A percentile compares a stretch with the other conserved stretches of the same genome.
Conservation (phyloP, 441 rosid genomes). For the Flueggea neowawraea region DNA sequence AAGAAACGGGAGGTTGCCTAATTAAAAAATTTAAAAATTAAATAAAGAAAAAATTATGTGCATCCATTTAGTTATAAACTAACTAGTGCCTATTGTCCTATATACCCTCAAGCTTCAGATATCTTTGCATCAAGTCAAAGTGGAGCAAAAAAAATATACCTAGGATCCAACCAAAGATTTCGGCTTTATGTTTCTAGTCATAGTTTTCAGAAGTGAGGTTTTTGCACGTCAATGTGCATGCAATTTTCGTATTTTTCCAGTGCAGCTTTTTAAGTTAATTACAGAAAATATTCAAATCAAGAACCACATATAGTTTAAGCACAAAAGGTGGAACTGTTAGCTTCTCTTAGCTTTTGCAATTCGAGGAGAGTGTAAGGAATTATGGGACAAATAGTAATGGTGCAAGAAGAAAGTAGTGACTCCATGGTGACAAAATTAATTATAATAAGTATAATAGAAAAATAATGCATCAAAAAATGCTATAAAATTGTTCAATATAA, state of each 20-base stretch:
- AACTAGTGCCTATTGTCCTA: no score
- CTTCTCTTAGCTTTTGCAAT: neutral
- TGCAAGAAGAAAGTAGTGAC: no score
- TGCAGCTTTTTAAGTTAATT: neutral
- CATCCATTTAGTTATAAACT: neutral
- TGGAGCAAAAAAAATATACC: neutral
- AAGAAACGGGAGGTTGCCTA: no score
- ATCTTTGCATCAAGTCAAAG: slow-evolving; percentile 8
- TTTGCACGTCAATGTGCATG: slow-evolving; percentile 12
- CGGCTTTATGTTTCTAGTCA: neutral
- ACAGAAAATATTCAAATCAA: slow-evolving; percentile 1
- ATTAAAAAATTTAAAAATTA: no score
- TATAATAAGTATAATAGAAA: no score
- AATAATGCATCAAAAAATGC: no score
- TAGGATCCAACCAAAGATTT: slow-evolving; percentile 1
- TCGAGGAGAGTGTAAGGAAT: no score
- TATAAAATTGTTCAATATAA: no score
- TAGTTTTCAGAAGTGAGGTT: neutral
- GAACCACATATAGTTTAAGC: neutral
- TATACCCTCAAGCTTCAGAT: slow-evolving; percentile 4
- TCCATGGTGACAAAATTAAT: no score
- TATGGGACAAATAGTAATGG: no score
- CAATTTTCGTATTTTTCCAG: neutral
- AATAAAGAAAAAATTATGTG: no score
- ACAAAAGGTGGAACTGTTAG: neutral